phyloP scores from a whole-genome alignment of 2,329 filamentous ascomycete genomes.

The Clonostachys solani region DNA sequence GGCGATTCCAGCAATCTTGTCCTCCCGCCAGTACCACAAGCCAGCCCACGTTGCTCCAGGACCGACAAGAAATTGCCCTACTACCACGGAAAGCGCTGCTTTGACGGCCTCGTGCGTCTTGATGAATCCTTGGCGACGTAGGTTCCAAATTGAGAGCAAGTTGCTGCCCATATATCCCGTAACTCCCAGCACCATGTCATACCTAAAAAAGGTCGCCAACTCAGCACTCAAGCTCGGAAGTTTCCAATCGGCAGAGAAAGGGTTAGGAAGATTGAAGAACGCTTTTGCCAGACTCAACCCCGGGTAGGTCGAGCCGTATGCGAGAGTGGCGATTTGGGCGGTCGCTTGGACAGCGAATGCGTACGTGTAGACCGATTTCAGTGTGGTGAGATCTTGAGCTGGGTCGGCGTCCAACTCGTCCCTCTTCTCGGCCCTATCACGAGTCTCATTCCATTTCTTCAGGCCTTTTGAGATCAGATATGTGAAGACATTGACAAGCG shows the following conservation, averaged over 20 bases:
- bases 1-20: no score
- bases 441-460: background rate
- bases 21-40: conserved; percentile 1
- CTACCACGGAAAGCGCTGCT: background rate
- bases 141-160: background rate
- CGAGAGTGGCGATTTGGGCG: background rate
- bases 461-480: background rate
- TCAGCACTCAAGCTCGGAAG: background rate
- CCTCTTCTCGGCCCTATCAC: background rate
- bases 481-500: background rate
- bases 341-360: background rate
- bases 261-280: background rate
- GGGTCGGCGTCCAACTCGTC: background rate
- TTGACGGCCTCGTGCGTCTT: background rate
- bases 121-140: background rate
- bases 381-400: background rate
- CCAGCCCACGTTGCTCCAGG: background rate
- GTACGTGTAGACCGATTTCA: background rate
- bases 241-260: background rate
- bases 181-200: background rate
- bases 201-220: background rate
- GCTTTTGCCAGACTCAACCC: background rate
- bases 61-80: background rate
- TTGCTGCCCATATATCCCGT: background rate
- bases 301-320: background rate